Evolutionary conservation across 345 rosid genomes (phyloP), one percentile per base, ranked within the genome.

Genomic region (Ricinus communis): DNA sequence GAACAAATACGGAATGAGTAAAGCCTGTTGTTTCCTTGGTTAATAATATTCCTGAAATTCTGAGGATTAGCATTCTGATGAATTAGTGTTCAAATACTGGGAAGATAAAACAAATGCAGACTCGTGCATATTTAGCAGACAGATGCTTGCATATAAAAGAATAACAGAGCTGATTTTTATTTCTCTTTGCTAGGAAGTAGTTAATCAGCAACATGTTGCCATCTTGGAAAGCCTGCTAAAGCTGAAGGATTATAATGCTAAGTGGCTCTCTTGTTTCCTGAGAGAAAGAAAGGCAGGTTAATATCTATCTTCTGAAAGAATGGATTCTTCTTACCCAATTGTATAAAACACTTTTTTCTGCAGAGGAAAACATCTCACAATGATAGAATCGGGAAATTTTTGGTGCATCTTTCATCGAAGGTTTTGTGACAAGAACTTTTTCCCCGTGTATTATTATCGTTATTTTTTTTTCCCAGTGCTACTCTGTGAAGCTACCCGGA

Each of bases 321-420:
- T n/a, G 1, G 38, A 40, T 66, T 14, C 13, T 47, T 18, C 43
- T 19, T 19, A 22, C 3, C 6, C 8, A 18, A 28, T 64, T 2
- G 53, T 41, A 14, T 11, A 49, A 49, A 28, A 15, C 18, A 19
- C 9, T 18, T 30, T 47, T 65, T 18, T 43, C 64, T 47, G 56
- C 53, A 65, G 69, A 65, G 69, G 41, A 30, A 28, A 65, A 19
- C 43, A 30, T 46, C 68, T 0, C 27, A 11, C 54, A 27, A n/a
- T n/a, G n/a, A n/a, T n/a, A n/a, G n/a, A 30, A 40, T 15, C 21
- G 9, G 1, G 58, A 41, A 65, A 47, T 0, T 14, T 27, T 45
- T 18, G 19, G 19, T 49, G 45, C 0, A 24, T 43, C 8, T 16
- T 65, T 52, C 11, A 13, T 66, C 30, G 30, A 50, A 19, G 57